Evolutionary conservation across 495 filamentous ascomycete species (phyloP), one percentile per base, ranked within the genome.

Genomic region (Penicillium soppii): DNA sequence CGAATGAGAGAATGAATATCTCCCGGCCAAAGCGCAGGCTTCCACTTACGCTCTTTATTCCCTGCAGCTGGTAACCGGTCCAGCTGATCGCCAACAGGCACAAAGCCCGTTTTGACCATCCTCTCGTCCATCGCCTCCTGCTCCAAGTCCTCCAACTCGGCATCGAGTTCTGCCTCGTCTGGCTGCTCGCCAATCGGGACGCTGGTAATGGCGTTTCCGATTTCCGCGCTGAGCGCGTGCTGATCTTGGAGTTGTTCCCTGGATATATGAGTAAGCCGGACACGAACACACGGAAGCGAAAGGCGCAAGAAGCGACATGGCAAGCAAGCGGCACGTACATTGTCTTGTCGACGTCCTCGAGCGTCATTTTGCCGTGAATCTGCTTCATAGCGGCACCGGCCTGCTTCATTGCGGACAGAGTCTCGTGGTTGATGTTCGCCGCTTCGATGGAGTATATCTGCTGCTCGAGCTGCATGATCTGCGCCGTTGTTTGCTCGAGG

Each of bases 401-500:
- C 60, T 83, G 82, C 79, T 95, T 84, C 92, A 99, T 97, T 3
- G 92, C 95, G 42, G 84, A 82, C 40, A 99, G 78, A 4, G 94
- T 99, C 75, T 97, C 91, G 65, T 92, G 82, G 78, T 99, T 99
- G 73, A 99, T 95, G 68, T 97, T 99, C 42, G 94, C 95, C 17
- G 92, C 88, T 67, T 99, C 94, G 69, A 99, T 97, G 51, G 88
- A 86, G 65, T 92, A 94, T 62, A 99, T 92, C 66, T 99, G 91
- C 60, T 91, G 89, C 65, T 97, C 94, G 12, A 99, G 78, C 32
- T 92, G 95, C 48, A 82, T 81, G 72, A 96, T 91, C 70, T 97
- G 95, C 27, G 86, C 82, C 27, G 83, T 79, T 7, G 92, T 97
- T 68, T 95, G 90, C 50, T 94, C 88, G 38, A 97, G 82, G 51